Evolutionary conservation across 176 grass and related monocot species (phyloP).

Genomic region (Puccinellia tenuiflora): DNA sequence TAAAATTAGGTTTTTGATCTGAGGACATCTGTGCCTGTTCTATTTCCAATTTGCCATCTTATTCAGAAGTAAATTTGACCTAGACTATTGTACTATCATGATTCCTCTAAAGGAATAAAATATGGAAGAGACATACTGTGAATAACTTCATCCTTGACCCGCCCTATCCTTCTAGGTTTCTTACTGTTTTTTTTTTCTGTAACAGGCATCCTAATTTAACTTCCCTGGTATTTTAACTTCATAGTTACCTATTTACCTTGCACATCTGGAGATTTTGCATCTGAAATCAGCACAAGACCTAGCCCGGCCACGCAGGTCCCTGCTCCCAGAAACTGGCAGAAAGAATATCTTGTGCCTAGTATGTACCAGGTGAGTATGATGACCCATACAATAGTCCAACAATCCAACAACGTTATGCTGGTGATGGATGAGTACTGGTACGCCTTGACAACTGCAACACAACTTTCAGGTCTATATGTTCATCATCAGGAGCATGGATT

Average conservation of each 20-base stretch:
- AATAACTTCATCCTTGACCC: not conserved
- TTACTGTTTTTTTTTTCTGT: not conserved
- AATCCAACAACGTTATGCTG: conserved; percentile 65
- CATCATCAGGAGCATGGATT: not conserved
- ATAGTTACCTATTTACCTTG: conserved; percentile 18
- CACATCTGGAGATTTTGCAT: conserved; percentile 23
- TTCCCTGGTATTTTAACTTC: not conserved
- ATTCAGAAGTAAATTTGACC: not conserved
- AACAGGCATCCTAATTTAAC: not conserved
- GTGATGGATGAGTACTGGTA: conserved; percentile 79
- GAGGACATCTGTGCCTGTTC: not conserved
- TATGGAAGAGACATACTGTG: not conserved
- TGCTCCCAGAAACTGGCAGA: conserved; percentile 53
- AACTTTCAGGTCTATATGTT: not conserved
- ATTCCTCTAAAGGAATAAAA: not conserved
- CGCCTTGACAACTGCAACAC: conserved; percentile 51
- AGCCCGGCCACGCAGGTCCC: conserved; percentile 55
- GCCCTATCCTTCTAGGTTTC: not conserved
- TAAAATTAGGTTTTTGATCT: not conserved
- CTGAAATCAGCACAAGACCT: conserved; percentile 58
- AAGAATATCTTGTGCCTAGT: conserved; percentile 59
- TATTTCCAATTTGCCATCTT: conserved; percentile 11
- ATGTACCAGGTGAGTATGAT: conserved; percentile 60
- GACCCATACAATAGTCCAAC: conserved; percentile 71
- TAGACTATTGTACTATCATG: not conserved